Base-by-base conservation (phyloP, 2,329 filamentous ascomycete genomes). In the Leptographium radiaticola region DNA sequence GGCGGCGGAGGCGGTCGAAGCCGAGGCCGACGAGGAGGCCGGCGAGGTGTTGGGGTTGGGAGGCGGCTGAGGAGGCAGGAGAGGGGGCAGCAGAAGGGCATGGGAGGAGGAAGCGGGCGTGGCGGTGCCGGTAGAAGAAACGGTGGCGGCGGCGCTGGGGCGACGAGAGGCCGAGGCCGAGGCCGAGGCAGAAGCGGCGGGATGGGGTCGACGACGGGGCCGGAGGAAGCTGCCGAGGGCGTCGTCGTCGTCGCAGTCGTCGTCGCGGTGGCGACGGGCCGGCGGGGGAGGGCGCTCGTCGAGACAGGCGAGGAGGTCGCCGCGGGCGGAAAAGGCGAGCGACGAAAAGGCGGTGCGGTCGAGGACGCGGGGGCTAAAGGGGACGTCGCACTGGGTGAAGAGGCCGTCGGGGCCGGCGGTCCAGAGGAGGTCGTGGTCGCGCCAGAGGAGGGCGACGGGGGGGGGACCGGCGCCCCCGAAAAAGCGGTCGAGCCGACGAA, bases 371-470 rank as follows among this genome's bases (percentile, higher is more conserved):
- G 77, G 78, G 0, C 81, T 79, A 66, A 78, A 84, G 0, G 79
- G 77, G 20, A 84, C 71, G 62, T 86, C 82, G 57, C 78, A 83
- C 61, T 86, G 83, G 33, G 73, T 76, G 56, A 86, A 84, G 4
- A 74, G 64, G 0, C 79, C 79, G 58, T 85, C 81, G 30, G 72
- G 73, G 1, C 81, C 81, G 8, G 75, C 81, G 1, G 80, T 82
- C 82, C 82, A 86, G 1, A 86, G 66, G 47, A 84, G 71, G 58
- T 84, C 81, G 56, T 80, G 76, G 57, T 81, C 75, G 54, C 78
- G 79, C 82, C 83, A 86, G 8, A 83, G 65, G 16, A 86, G 63
- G 2, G 75, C 75, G 10, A 72, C 74, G 1, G 81, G 81, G n/a
- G n/a, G n/a, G n/a, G n/a, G n/a, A n/a, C n/a, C n/a, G n/a, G n/a